Base-by-base conservation (phyloP, 495 filamentous ascomycete species). In the Hypomontagnella monticulosa region DNA sequence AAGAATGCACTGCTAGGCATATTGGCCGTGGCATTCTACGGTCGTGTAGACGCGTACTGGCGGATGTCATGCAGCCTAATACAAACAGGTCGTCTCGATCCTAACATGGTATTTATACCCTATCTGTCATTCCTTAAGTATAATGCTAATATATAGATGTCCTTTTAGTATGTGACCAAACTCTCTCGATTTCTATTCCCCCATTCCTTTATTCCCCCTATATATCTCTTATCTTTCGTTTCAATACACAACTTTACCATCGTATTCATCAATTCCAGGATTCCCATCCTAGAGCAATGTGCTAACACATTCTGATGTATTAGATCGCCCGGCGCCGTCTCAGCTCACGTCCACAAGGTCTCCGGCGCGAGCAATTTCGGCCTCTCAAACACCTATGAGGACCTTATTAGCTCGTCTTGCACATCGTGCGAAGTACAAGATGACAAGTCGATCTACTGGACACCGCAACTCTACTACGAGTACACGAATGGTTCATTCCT, bases 291-390 rank as follows among this genome's bases (percentile, higher is more conserved):
- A 2, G 3, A 27, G 23, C 2, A 27, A 27, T 6, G 6, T 6
- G 23, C 23, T 27, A 27, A 27, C 23, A 27, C 23, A 3, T 27
- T 27, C 23, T 2, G 23, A 27, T 6, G 23, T 27, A 27, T 27
- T 3, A 27, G 23, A 47, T 75, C 71, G 36, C 87, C 87, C 7
- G 88, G 87, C 1, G 58, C 14, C 0, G 77, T 83, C 4, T 80
- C 87, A 3, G 73, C 75, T 46, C 90, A 93, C 77, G 84, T 88
- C 4, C 90, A 93, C 53, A 83, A 84, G 18, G 82, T 91, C 56
- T 79, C 84, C 49, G 90, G 90, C n/a, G 88, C 87, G 58, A 89
- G 82, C 70, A 71, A 70, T 43, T 77, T 84, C 62, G 75, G 69
- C 46, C 48, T 74, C 2, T 61, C 61, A 34, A 73, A 76, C 23